Base-by-base conservation (phyloP, 2,329 filamentous ascomycete genomes). In the Aspergillus aculeatus region DNA sequence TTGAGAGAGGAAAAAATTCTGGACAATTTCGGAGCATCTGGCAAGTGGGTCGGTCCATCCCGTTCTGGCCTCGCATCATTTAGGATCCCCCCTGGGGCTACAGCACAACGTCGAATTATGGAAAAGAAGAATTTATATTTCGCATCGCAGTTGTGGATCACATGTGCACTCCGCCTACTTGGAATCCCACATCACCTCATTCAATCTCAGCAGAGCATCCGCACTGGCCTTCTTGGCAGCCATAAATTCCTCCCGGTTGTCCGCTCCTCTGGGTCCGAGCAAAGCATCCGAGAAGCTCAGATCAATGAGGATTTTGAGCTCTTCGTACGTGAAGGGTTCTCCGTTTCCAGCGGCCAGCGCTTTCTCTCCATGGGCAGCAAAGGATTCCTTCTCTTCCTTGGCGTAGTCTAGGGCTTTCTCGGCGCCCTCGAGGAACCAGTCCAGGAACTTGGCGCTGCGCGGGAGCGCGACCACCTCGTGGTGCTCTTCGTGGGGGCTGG, bases 101-200 rank as follows among this genome's bases (percentile, higher is more conserved):
- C 51, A 53, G 35, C 35, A 53, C 51, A 53, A 44, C 16, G 12
- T 29, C 14, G 11, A 12, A 11, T 16, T 24, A 32, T 5, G 26
- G 47, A 54, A 9, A 9, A 29, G 7, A 10, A 55, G 16, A 19
- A 6, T 7, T 35, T 23, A 48, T 35, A 35, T 35, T 35, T 35
- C 26, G 32, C 11, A 16, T 44, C 48, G 48, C 29, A 29, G 26
- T 29, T 29, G 26, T 29, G 7, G 26, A 10, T 6, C 7, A 9
- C 9, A 19, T 50, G 9, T 44, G 14, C 38, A 44, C 6, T 19
- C 38, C 6, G 19, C 38, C 38, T 68, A 75, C 54, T 68, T 72
- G 38, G 74, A 75, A 73, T 80, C 78, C 79, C 79, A 80, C 78
- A 81, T 80, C 47, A 79, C 68, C 68, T 81, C 78, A 56, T 77